Conservation (phyloP, 78 protist genomes). For the Dictyostelium firmibasis region DNA sequence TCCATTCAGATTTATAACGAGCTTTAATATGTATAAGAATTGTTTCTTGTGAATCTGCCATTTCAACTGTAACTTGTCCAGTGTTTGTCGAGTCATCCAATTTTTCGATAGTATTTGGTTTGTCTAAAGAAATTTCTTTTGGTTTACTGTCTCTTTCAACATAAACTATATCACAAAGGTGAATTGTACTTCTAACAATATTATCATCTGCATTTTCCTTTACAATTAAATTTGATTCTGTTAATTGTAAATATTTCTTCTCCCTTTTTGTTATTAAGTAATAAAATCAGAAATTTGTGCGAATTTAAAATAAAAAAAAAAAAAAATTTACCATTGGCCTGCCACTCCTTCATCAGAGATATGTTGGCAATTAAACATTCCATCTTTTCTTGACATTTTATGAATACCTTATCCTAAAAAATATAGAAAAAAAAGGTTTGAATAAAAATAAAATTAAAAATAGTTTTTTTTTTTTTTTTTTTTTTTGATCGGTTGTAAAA, state of each 20-base stretch:
- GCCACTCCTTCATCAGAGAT: background rate
- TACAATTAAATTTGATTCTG: background rate
- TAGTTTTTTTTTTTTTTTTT: no score
- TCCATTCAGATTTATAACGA: background rate
- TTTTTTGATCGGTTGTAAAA: background rate
- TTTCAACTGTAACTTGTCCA: background rate
- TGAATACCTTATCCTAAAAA: no score
- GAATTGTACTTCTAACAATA: constrained; percentile 23
- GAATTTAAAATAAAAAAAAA: no score
- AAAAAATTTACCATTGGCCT: background rate
- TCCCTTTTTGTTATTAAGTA: background rate
- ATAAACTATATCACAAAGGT: constrained; percentile 37
- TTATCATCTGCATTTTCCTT: constrained; percentile 53
- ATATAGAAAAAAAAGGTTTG: background rate
- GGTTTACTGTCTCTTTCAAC: background rate
- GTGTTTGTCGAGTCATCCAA: background rate
- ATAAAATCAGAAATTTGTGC: no score
- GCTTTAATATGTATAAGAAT: background rate
- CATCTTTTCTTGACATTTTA: constrained; percentile 7
- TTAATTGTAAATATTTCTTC: constrained; percentile 1
- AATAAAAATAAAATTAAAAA: background rate
- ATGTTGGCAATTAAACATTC: constrained; percentile 7
- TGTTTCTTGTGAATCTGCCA: background rate
- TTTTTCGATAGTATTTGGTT: background rate
- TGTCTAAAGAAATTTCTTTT: background rate